phyloP scores from a whole-genome alignment of 352 stramenopile species.

The Phytophthora quininea region DNA sequence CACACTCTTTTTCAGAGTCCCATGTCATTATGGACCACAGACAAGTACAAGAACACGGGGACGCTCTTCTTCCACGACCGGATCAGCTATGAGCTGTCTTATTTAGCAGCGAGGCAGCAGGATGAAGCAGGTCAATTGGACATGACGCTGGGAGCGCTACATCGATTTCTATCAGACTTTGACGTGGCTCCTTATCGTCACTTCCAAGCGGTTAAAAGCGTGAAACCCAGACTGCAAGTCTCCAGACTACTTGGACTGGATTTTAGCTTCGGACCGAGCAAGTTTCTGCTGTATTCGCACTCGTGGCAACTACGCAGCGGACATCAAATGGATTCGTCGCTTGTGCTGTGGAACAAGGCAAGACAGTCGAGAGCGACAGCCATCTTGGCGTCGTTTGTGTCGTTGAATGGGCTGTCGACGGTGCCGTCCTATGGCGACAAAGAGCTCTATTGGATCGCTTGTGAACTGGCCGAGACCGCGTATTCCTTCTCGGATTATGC shows the following conservation, averaged over 20 bases:
- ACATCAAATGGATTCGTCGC: conserved; percentile 58
- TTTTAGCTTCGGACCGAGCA: conserved; percentile 39
- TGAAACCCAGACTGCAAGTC: not conserved
- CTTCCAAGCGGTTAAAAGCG: not conserved
- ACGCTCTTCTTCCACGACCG: conserved; percentile 69
- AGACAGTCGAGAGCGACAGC: conserved; percentile 47
- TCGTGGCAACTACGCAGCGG: conserved; percentile 41
- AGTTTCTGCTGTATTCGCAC: conserved; percentile 42
- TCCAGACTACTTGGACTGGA: conserved; percentile 18
- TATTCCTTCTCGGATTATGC: conserved; percentile 53
- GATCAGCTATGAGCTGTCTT: conserved; percentile 43
- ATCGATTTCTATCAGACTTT: conserved; percentile 47
- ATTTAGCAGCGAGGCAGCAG: conserved; percentile 26
- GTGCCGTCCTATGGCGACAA: conserved; percentile 57
- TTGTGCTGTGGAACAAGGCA: conserved; percentile 54
- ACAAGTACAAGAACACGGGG: conserved; percentile 43
- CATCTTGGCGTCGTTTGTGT: conserved; percentile 50
- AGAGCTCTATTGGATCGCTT: conserved; percentile 57
- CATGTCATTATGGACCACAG: conserved; percentile 35
- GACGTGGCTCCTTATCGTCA: conserved; percentile 34
- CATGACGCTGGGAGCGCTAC: not conserved
- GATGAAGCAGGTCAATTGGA: conserved; percentile 1
- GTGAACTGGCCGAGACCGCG: conserved; percentile 52
- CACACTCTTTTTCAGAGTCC: conserved; percentile 57
- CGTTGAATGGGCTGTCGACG: conserved; percentile 23